A percentile compares a stretch with the other conserved stretches of the same genome.
Evolutionary conservation across 148 eudicot genomes (phyloP).

Genomic region (Nepenthes mirabilis): DNA sequence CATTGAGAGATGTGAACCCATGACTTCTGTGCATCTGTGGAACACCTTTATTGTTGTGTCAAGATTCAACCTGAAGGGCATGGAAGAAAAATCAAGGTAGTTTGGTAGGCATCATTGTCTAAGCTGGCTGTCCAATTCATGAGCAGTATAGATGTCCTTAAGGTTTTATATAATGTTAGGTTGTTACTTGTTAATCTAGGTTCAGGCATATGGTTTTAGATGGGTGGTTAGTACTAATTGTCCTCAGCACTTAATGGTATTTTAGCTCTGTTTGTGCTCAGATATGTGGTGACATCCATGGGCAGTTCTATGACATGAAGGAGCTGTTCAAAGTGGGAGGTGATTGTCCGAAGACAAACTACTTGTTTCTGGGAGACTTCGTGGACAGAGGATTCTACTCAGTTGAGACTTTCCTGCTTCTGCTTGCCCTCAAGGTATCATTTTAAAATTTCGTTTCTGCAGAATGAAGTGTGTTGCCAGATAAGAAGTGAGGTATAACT

Average conservation of each 20-base stretch:
- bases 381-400: slow-evolving; percentile 92
- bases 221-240: background rate
- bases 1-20: too few species aligned
- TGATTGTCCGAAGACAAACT: slow-evolving; percentile 95
- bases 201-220: too few species aligned
- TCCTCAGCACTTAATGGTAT: background rate
- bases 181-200: too few species aligned
- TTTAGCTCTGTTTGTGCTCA: slow-evolving; percentile 7
- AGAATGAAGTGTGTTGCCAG: background rate
- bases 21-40: too few species aligned
- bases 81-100: too few species aligned
- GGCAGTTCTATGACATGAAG: slow-evolving; percentile 94
- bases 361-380: slow-evolving; percentile 91
- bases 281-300: slow-evolving; percentile 98
- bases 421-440: slow-evolving; percentile 81
- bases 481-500: background rate
- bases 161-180: too few species aligned
- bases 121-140: too few species aligned
- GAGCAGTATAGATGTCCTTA: too few species aligned
- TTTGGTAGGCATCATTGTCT: too few species aligned
- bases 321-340: slow-evolving; percentile 92
- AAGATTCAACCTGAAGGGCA: too few species aligned
- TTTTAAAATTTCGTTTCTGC: background rate
- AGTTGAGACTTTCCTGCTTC: slow-evolving; percentile 88
- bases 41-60: too few species aligned